Conservation (phyloP, 345 rosid species). For the Hibiscus mutabilis region DNA sequence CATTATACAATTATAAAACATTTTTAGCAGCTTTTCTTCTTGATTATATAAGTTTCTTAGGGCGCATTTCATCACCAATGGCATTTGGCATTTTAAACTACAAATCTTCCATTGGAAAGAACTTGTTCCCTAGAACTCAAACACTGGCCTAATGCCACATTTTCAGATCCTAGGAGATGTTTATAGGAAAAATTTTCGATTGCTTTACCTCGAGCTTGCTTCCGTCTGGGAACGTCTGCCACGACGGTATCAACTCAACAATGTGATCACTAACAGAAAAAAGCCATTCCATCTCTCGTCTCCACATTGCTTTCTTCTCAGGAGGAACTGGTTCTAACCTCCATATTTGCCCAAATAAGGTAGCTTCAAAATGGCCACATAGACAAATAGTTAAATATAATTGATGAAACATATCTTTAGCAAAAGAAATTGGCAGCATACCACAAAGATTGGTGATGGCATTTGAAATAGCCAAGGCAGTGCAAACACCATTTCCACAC, state of each 20-base stretch:
- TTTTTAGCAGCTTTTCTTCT: neutral
- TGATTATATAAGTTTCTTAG: neutral
- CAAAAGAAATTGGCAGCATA: constrained; percentile 11
- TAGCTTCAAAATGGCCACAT: constrained; percentile 41
- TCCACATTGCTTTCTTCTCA: constrained; percentile 96
- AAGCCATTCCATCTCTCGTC: constrained; percentile 96
- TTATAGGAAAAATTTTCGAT: neutral
- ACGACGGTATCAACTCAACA: constrained; percentile 87
- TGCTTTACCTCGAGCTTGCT: constrained; percentile 82
- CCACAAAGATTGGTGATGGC: constrained; percentile 99
- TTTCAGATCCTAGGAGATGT: neutral
- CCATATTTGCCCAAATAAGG: constrained; percentile 96
- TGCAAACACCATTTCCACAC: constrained; percentile 88
- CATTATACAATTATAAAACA: neutral
- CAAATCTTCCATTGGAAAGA: neutral
- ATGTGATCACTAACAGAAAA: constrained; percentile 92
- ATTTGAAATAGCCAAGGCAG: constrained; percentile 90
- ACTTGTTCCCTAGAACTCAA: neutral
- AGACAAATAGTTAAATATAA: neutral
- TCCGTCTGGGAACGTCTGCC: constrained; percentile 97
- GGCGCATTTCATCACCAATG: neutral
- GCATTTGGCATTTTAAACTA: neutral
- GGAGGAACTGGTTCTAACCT: constrained; percentile 74
- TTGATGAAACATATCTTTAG: constrained; percentile 3
- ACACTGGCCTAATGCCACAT: neutral